phyloP scores from a whole-genome alignment of 2,329 filamentous ascomycete species.

The Clonostachys sp. region DNA sequence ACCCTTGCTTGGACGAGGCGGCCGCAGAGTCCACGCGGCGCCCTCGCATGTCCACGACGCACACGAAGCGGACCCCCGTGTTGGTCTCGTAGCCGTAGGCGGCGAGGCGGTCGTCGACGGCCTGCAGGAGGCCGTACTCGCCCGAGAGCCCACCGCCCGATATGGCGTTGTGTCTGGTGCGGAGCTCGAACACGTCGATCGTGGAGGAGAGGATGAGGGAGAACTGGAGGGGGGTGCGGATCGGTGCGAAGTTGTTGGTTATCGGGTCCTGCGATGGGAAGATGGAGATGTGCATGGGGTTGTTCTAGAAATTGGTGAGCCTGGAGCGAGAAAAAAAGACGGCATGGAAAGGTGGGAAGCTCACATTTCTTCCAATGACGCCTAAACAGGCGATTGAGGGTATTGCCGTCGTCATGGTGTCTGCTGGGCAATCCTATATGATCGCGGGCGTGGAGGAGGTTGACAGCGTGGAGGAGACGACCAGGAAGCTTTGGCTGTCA shows the following conservation, averaged over 20 bases:
- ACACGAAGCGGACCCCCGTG: conserved; percentile 86
- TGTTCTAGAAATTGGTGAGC: conserved; percentile 87
- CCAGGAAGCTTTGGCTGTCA: too few relatives aligned
- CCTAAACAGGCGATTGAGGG: conserved; percentile 90
- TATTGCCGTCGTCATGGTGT: conserved; percentile 52
- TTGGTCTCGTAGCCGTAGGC: conserved; percentile 97
- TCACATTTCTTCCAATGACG: conserved; percentile 87
- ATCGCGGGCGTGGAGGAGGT: too few relatives aligned
- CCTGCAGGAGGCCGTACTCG: conserved; percentile 87
- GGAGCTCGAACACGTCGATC: conserved; percentile 89
- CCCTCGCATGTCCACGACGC: conserved; percentile 87
- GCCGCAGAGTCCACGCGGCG: conserved; percentile 37
- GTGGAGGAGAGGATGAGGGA: conserved; percentile 86
- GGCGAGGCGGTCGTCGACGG: conserved; percentile 86
- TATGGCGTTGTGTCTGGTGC: conserved; percentile 63
- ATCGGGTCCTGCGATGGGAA: conserved; percentile 69
- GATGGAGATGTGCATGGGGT: conserved; percentile 88
- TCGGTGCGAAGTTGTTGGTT: conserved; percentile 45
- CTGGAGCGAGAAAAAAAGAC: conserved; percentile 36
- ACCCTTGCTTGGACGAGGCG: conserved; percentile 10
- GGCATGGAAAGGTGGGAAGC: conserved; percentile 12
- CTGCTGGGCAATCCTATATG: too few relatives aligned
- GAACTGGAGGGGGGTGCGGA: conserved; percentile 79
- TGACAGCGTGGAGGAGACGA: too few relatives aligned
- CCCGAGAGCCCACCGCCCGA: conserved; percentile 56